phyloP scores from a whole-genome alignment of 2,329 filamentous ascomycete genomes.

The Drechslera avenae region DNA sequence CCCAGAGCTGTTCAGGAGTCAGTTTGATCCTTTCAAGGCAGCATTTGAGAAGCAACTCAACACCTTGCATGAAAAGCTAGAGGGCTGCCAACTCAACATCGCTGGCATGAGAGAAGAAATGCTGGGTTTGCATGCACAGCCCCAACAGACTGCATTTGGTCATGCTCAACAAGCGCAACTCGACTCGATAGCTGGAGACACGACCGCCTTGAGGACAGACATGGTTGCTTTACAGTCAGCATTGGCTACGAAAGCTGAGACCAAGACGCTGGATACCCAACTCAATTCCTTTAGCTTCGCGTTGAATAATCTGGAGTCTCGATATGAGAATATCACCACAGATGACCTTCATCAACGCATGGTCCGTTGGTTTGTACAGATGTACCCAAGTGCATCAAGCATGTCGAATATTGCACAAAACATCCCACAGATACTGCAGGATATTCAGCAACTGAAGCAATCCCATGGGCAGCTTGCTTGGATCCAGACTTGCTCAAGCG shows the following conservation, averaged over 20 bases:
- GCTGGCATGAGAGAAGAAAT: not conserved
- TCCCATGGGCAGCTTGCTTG: constrained; percentile 1
- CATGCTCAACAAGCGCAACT: constrained; percentile 2
- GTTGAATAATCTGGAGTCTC: constrained; percentile 20
- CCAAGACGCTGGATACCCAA: not conserved
- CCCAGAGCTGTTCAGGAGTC: constrained; percentile 10
- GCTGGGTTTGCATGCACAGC: not conserved
- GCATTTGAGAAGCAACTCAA: not conserved
- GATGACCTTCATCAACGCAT: constrained; percentile 30
- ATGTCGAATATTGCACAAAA: constrained; percentile 11
- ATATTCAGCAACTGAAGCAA: constrained; percentile 6
- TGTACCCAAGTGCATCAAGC: constrained; percentile 19
- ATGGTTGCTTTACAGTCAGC: not conserved
- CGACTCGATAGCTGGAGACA: not conserved
- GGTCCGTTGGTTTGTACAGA: constrained; percentile 28
- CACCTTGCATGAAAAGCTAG: not conserved
- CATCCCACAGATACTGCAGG: constrained; percentile 4
- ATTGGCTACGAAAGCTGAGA: constrained; percentile 7
- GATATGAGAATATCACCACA: constrained; percentile 37
- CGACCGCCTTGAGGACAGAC: not conserved
- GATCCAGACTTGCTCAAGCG: not conserved
- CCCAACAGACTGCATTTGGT: not conserved
- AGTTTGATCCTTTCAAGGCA: constrained; percentile 16
- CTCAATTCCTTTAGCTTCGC: constrained; percentile 10
- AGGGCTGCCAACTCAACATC: not conserved